Conservation (phyloP, 306 rosid species). For the Coriaria nepalensis region DNA sequence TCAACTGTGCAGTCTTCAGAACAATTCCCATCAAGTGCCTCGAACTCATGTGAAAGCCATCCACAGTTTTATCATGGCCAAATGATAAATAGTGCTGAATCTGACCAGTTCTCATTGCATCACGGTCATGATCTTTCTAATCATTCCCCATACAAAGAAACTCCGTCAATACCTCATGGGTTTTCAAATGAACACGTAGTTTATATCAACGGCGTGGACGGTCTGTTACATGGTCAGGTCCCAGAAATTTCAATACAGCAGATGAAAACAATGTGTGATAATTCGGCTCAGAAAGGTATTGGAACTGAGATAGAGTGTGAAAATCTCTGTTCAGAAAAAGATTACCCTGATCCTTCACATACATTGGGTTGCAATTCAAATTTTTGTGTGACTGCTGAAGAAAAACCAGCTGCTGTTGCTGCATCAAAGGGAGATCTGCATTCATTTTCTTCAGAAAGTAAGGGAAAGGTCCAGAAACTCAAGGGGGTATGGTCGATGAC, state of each 20-base stretch:
- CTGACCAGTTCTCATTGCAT: constrained; percentile 26
- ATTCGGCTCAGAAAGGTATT: constrained; percentile 28
- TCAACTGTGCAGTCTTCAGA: constrained; percentile 23
- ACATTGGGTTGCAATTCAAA: constrained; percentile 17
- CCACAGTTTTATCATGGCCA: constrained; percentile 24
- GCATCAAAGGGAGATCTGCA: constrained; percentile 24
- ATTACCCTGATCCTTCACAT: constrained; percentile 25
- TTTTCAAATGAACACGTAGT: constrained; percentile 31
- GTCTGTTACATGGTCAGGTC: constrained; percentile 26
- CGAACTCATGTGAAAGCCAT: constrained; percentile 25
- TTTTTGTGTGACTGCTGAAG: constrained; percentile 22
- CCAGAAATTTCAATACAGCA: constrained; percentile 27
- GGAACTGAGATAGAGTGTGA: constrained; percentile 18
- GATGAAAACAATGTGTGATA: constrained; percentile 34
- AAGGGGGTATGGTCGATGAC: no score
- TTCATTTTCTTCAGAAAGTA: constrained; percentile 29
- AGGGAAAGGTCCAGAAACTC: constrained; percentile 34
- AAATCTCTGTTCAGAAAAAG: constrained; percentile 16
- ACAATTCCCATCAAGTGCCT: constrained; percentile 24
- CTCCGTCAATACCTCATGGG: constrained; percentile 25
- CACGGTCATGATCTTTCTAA: constrained; percentile 29
- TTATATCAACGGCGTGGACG: constrained; percentile 18
- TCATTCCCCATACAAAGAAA: constrained; percentile 24
- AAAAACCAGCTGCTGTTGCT: constrained; percentile 24
- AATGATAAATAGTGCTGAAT: constrained; percentile 24